phyloP scores from a whole-genome alignment of 129 eudicot genomes.

The Flaveria sonorensis region DNA sequence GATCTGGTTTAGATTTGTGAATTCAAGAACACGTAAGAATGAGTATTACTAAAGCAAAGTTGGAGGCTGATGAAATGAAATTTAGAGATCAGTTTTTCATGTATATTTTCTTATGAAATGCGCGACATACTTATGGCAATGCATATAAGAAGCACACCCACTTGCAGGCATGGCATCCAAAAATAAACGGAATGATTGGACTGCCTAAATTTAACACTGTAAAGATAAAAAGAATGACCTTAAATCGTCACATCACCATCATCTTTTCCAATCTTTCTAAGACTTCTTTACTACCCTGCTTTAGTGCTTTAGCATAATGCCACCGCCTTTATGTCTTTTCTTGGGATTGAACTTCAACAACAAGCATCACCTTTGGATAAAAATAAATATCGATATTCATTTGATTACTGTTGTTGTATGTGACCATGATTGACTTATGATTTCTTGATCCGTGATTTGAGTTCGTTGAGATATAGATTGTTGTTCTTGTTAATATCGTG shows the following conservation, averaged over 20 bases:
- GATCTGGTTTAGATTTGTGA: not conserved
- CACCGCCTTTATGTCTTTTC: slow-evolving; percentile 1
- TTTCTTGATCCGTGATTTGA: slow-evolving; percentile 11
- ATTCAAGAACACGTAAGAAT: not conserved
- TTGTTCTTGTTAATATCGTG: not conserved
- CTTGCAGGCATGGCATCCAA: slow-evolving; percentile 6
- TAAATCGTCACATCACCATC: slow-evolving; percentile 22
- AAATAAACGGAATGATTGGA: slow-evolving; percentile 14
- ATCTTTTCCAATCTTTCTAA: not conserved
- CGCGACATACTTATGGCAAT: not conserved
- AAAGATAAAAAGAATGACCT: slow-evolving; percentile 7
- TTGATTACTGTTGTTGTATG: not conserved
- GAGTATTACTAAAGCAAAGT: not conserved
- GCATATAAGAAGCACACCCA: not conserved
- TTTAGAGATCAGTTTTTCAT: slow-evolving; percentile 4
- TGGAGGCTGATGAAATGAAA: not conserved
- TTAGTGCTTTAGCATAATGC: not conserved
- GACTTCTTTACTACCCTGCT: not conserved
- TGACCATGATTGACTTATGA: not conserved
- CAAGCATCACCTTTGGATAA: not conserved
- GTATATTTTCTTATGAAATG: not conserved
- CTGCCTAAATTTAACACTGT: not conserved
- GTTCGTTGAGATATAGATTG: not conserved
- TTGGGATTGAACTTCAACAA: slow-evolving; percentile 2
- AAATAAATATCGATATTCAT: not conserved